Evolutionary conservation across 768 basidiomycete species (phyloP), one percentile per base, ranked within the genome.

Genomic region (Tulasnella sp.): DNA sequence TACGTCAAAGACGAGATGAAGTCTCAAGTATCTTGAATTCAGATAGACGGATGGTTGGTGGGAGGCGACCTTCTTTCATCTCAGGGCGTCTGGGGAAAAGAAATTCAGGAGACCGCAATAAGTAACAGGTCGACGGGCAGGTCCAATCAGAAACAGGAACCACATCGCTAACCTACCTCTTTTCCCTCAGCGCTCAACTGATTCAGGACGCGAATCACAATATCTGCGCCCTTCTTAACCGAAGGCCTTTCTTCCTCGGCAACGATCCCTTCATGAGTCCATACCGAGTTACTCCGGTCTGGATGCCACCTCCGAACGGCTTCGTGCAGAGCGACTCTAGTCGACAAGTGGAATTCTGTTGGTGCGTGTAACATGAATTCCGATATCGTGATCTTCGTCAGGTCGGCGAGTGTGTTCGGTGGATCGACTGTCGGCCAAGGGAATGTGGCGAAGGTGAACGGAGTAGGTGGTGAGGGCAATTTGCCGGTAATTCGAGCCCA

Each of bases 151-250:
- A 57, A 15, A 6, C 3, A 23, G 5, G 9, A 57, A 26, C 23
- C 29, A 29, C 55, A 1, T 29, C 55, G 29, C 16, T 11, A 18
- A 67, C 61, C 29, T 67, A 67, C 61, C 61, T 67, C 61, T 35
- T 67, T 67, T 67, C 35, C 61, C 4, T 67, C 61, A 13, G 61
- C 61, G 16, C 61, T 67, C 61, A 61, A 44, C 39, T 61, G 51
- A 40, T 76, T 76, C 57, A 76, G 13, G 23, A 76, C 61, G 35
- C 75, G 75, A 69, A 76, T 76, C 32, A 76, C 75, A 18, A 69
- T 69, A 69, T 76, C 75, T 26, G 55, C 75, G 0, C 75, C 75
- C 37, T 61, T 76, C 42, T 69, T 57, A 5, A 69, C 61, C 55
- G 35, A 18, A 15, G 40, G 26, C 26, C 29, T 76, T 20, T 76